Conservation (phyloP, 208 protist species). For the Strigomonas culicis region DNA sequence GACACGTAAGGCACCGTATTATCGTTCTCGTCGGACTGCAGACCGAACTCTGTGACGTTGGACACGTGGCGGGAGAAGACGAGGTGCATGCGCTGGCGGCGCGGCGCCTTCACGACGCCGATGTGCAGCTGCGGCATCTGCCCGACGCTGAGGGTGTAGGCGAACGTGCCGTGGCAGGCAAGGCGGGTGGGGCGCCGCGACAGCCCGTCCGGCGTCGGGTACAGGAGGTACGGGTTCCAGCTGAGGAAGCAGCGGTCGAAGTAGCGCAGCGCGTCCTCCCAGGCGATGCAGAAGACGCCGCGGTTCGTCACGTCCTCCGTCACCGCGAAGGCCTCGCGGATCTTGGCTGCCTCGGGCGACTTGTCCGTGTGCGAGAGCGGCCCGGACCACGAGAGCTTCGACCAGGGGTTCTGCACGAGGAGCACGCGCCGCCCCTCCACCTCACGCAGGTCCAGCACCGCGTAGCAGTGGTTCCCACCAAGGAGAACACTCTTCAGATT, state of each 20-base stretch:
- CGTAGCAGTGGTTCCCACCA: conserved; percentile 47
- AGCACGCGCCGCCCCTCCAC: conserved; percentile 37
- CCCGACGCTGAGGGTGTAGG: conserved; percentile 42
- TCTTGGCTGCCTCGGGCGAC: conserved; percentile 23
- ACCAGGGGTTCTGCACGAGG: conserved; percentile 67
- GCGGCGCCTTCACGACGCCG: conserved; percentile 47
- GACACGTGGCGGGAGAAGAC: conserved; percentile 78
- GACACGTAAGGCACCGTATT: conserved; percentile 47
- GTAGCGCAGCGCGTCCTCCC: conserved; percentile 53
- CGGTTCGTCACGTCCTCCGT: conserved; percentile 38
- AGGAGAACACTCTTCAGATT: conserved; percentile 21
- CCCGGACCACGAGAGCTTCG: conserved; percentile 40
- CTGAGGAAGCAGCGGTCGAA: conserved; percentile 70
- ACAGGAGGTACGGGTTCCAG: conserved; percentile 90
- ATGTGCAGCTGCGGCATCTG: conserved; percentile 79
- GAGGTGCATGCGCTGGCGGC: conserved; percentile 73
- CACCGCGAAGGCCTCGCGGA: conserved; percentile 47
- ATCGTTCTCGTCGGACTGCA: conserved; percentile 58
- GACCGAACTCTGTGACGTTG: conserved; percentile 52
- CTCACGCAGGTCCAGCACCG: conserved; percentile 43
- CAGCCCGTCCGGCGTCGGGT: conserved; percentile 42
- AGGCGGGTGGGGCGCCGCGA: conserved; percentile 58
- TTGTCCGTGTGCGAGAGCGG: conserved; percentile 49
- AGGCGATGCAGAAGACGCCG: conserved; percentile 86
- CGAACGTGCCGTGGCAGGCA: conserved; percentile 60